phyloP scores from a whole-genome alignment of 441 rosid genomes.

The Erysimum pusillum region DNA sequence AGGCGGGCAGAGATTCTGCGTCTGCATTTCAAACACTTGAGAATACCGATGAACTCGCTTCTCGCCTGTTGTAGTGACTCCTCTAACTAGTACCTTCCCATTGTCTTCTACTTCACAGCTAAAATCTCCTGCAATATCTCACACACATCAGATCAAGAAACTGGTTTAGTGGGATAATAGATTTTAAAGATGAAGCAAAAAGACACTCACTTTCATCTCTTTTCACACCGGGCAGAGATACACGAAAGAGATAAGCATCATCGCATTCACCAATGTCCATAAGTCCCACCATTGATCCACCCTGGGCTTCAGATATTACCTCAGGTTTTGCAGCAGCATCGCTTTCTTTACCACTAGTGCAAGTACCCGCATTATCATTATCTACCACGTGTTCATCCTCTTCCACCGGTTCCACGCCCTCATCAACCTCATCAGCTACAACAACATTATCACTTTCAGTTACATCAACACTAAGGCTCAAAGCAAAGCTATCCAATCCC shows the following conservation, averaged over 20 bases:
- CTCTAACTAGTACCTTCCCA: conserved; percentile 69
- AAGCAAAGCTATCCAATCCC: conserved; percentile 32
- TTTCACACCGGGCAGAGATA: conserved; percentile 70
- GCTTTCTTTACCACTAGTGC: conserved; percentile 51
- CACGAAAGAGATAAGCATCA: conserved; percentile 62
- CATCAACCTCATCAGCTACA: conserved; percentile 13
- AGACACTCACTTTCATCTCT: conserved; percentile 65
- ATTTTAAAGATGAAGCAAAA: background rate
- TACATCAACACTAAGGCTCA: conserved; percentile 35
- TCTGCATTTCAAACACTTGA: conserved; percentile 64
- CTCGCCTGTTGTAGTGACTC: conserved; percentile 73
- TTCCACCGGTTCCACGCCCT: conserved; percentile 13
- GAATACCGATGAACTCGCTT: conserved; percentile 55
- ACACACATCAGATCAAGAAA: conserved; percentile 14
- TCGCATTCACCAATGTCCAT: conserved; percentile 62
- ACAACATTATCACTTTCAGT: background rate
- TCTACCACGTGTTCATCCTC: background rate
- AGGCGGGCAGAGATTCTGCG: conserved; percentile 65
- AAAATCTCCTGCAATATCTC: conserved; percentile 59
- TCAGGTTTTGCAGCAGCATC: conserved; percentile 45
- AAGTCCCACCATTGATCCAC: conserved; percentile 55
- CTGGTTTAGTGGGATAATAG: background rate
- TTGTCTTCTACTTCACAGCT: conserved; percentile 62
- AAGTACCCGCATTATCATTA: conserved; percentile 1
- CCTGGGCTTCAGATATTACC: conserved; percentile 47